Conservation (phyloP, 129 eudicot genomes). For the Lonicera japonica region DNA sequence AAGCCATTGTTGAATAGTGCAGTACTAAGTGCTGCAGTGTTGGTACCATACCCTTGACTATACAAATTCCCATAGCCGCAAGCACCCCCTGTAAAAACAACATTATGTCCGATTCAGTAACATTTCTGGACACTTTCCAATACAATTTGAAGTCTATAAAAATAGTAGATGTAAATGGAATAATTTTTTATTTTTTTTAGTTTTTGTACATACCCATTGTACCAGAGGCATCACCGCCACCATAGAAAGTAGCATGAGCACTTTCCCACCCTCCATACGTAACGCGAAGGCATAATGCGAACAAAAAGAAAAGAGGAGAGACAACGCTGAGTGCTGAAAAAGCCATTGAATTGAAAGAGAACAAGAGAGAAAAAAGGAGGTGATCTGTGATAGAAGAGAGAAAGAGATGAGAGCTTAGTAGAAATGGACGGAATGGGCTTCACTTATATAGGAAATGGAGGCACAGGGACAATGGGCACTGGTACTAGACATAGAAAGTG, state of each 20-base stretch:
- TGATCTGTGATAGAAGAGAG: too few species aligned
- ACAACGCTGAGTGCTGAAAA: conserved; percentile 19
- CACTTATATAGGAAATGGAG: neutral
- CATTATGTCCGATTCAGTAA: too few species aligned
- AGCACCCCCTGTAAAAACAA: conserved; percentile 23
- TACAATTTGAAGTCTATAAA: too few species aligned
- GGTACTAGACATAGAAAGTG: neutral
- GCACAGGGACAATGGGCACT: neutral
- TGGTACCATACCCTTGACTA: conserved; percentile 30
- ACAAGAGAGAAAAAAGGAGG: too few species aligned
- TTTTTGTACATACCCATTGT: conserved; percentile 62
- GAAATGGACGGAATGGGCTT: neutral
- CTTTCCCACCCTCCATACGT: conserved; percentile 57
- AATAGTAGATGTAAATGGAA: too few species aligned
- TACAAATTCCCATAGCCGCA: conserved; percentile 33
- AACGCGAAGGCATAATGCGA: conserved; percentile 17
- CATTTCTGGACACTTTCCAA: too few species aligned
- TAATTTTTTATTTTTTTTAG: too few species aligned
- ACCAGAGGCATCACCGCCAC: conserved; percentile 88
- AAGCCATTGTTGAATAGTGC: conserved; percentile 33
- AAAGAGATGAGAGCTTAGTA: neutral
- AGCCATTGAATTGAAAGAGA: too few species aligned
- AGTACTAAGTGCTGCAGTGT: conserved; percentile 29
- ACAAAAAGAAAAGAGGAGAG: conserved; percentile 29
- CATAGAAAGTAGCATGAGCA: conserved; percentile 84